These are phyloP conservation scores for Candida dubliniensis DNA, from an alignment of 1,139 yeast species.

Conservation along the genomic window DNA sequence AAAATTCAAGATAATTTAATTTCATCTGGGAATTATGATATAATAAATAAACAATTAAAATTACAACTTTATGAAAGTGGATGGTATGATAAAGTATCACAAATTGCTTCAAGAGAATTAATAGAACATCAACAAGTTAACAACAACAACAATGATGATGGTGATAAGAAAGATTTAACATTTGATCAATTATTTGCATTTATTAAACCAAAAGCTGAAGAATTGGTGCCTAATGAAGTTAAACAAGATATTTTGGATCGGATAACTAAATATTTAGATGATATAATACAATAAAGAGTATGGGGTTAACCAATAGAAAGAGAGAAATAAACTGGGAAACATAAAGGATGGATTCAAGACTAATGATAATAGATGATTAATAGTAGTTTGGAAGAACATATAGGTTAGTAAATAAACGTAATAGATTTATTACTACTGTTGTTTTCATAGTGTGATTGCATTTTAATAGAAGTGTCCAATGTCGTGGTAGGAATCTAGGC, in stretches of 20 bases:
- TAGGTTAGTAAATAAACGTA: too few species aligned
- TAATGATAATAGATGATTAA: background rate
- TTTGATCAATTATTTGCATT: conserved; percentile 54
- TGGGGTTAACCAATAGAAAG: too few species aligned
- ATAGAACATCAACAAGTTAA: conserved; percentile 17
- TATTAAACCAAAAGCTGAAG: conserved; percentile 65
- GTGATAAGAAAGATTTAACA: conserved; percentile 27
- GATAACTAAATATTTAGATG: conserved; percentile 64
- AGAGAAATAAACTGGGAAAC: background rate
- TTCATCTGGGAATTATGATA: conserved; percentile 77
- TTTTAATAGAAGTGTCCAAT: too few species aligned
- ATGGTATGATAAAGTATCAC: conserved; percentile 78
- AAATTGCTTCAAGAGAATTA: conserved; percentile 48
- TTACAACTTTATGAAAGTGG: conserved; percentile 73
- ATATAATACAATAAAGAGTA: conserved; percentile 37
- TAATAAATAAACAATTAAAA: conserved; percentile 60
- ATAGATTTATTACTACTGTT: too few species aligned
- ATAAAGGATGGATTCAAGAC: too few species aligned
- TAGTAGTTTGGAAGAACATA: too few species aligned
- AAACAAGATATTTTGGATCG: conserved; percentile 57
- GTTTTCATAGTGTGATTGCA: too few species aligned
- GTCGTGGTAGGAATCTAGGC: background rate
- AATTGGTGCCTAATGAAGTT: conserved; percentile 68
- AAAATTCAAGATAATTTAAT: conserved; percentile 71
- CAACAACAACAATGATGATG: conserved; percentile 14